These are phyloP conservation scores for Rhexocercosporidium sp. DNA, from an alignment of 2,329 filamentous ascomycete genomes.

Conservation along the genomic window DNA sequence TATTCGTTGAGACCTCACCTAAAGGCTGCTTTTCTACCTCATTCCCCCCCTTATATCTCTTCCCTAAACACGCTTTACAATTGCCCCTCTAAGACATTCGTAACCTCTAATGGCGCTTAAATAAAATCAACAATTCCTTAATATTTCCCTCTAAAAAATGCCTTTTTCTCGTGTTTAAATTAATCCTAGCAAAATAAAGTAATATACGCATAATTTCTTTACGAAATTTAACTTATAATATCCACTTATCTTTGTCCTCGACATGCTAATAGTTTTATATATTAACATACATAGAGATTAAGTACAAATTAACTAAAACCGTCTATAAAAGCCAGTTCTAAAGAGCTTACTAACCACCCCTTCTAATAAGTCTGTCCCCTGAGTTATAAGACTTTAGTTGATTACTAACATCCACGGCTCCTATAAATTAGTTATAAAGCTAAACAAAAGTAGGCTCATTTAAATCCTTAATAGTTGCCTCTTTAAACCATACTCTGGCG, in stretches of 20 bases:
- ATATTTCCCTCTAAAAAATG: not conserved
- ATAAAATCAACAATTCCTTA: too few species aligned
- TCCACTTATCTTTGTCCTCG: not conserved
- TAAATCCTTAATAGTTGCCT: not conserved
- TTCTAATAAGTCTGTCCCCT: not conserved
- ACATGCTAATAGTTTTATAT: not conserved
- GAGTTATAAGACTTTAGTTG: not conserved
- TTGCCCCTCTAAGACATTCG: too few species aligned
- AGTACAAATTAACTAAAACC: not conserved
- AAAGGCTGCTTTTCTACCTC: too few species aligned
- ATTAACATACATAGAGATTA: not conserved
- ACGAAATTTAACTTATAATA: not conserved
- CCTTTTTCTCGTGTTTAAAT: too few species aligned
- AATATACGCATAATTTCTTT: not conserved
- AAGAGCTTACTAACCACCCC: not conserved
- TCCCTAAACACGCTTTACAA: too few species aligned
- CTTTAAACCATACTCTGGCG: not conserved
- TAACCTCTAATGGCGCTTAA: too few species aligned
- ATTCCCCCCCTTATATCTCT: too few species aligned
- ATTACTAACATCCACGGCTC: not conserved
- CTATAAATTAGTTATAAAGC: not conserved
- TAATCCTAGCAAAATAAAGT: not conserved
- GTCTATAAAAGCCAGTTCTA: not conserved
- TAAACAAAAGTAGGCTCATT: not conserved
- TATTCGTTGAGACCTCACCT: too few species aligned